These are phyloP conservation scores for Teunomyces gatunensis DNA, from an alignment of 805 yeast genomes.

Conservation along the genomic window DNA sequence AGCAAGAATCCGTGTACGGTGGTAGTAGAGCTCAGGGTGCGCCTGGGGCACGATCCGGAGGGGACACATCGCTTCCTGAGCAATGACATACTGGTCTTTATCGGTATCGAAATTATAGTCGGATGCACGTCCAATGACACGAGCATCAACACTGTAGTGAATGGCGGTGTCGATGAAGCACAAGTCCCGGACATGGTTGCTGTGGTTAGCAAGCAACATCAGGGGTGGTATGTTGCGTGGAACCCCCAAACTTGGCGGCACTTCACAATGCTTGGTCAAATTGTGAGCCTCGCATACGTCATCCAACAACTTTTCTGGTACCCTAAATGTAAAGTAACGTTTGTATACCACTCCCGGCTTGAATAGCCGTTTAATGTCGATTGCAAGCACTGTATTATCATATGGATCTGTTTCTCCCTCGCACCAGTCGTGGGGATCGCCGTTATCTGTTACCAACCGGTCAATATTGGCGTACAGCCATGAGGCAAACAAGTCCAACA, in stretches of 20 bases:
- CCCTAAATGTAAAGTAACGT: conserved; percentile 39
- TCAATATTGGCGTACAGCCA: conserved; percentile 46
- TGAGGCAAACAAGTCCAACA: conserved; percentile 43
- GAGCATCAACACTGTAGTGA: conserved; percentile 36
- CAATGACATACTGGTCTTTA: conserved; percentile 36
- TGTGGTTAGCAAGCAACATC: conserved; percentile 21
- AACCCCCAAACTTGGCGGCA: conserved; percentile 39
- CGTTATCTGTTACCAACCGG: conserved; percentile 29
- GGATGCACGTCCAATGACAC: conserved; percentile 40
- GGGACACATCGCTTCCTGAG: conserved; percentile 29
- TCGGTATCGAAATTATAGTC: conserved; percentile 25
- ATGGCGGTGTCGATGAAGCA: conserved; percentile 35
- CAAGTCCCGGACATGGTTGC: conserved; percentile 28
- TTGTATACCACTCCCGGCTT: conserved; percentile 40
- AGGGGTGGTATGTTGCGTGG: conserved; percentile 27
- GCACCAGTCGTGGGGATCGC: conserved; percentile 40
- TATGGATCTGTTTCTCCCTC: conserved; percentile 43
- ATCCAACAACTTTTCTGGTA: conserved; percentile 42
- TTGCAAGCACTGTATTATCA: conserved; percentile 34
- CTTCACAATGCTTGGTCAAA: conserved; percentile 31
- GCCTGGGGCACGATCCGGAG: conserved; percentile 35
- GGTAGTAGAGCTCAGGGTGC: conserved; percentile 18
- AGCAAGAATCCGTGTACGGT: conserved; percentile 13
- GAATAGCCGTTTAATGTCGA: conserved; percentile 36
- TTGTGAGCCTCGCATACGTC: conserved; percentile 38